Percentiles rank a stretch among this genome's conserved stretches.
Conservation (phyloP, 257 asterid species). For the Nicotiana noctiflora region DNA sequence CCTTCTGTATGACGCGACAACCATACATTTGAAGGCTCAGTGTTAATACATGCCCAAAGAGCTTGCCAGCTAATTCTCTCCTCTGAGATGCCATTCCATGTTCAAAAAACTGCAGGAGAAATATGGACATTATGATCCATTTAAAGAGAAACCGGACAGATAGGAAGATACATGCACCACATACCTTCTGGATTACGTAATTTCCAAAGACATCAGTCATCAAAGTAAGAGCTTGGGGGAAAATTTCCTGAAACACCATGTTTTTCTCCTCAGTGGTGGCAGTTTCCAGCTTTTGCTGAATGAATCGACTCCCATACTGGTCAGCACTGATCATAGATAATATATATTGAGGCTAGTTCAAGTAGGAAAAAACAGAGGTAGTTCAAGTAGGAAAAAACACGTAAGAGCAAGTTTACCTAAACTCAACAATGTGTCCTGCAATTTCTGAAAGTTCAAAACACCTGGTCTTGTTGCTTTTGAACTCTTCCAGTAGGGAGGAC, state of each 20-base stretch:
- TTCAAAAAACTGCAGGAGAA: conserved; percentile 66
- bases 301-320: conserved; percentile 96
- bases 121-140: not conserved
- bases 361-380: not conserved
- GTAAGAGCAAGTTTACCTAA: conserved; percentile 41
- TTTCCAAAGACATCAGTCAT: conserved; percentile 97
- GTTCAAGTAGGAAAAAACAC: not conserved
- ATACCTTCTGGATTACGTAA: conserved; percentile 93
- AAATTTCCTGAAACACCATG: conserved; percentile 87
- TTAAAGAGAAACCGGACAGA: not conserved
- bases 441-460: conserved; percentile 88
- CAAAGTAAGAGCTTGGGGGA: conserved; percentile 77
- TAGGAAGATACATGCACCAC: not conserved
- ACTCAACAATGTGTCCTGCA: conserved; percentile 85
- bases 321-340: conserved; percentile 51
- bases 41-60: conserved; percentile 79
- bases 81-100: conserved; percentile 86
- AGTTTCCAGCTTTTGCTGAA: conserved; percentile 94
- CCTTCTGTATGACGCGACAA: conserved; percentile 98
- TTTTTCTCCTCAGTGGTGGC: conserved; percentile 80
- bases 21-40: conserved; percentile 98
- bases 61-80: conserved; percentile 77
- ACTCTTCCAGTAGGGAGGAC: conserved; percentile 84
- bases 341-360: conserved; percentile 8
- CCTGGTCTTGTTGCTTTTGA: conserved; percentile 80